Conservation (phyloP, 352 stramenopile genomes). For the Aphanomyces stellatus region DNA sequence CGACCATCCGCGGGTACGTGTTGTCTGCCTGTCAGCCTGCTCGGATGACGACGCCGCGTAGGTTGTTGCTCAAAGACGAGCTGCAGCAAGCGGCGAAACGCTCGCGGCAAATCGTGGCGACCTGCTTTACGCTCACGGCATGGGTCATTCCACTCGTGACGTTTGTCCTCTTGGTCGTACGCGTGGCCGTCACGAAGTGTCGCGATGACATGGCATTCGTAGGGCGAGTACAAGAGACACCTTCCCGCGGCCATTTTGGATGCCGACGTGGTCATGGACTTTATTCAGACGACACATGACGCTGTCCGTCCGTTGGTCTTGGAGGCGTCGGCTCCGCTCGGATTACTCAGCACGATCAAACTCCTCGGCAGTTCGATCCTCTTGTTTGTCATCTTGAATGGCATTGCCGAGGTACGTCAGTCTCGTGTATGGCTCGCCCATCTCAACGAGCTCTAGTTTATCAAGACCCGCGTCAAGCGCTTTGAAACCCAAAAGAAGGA, state of each 20-base stretch:
- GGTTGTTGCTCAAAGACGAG: slow-evolving; percentile 31
- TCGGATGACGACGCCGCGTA: not conserved
- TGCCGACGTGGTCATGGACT: slow-evolving; percentile 34
- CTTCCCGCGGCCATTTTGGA: slow-evolving; percentile 28
- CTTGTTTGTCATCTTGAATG: slow-evolving; percentile 34
- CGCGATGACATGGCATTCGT: not conserved
- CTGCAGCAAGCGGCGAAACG: slow-evolving; percentile 34
- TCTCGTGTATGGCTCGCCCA: not conserved
- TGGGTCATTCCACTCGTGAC: slow-evolving; percentile 37
- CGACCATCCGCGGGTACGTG: slow-evolving; percentile 23
- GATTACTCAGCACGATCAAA: slow-evolving; percentile 29
- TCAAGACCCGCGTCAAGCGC: slow-evolving; percentile 28
- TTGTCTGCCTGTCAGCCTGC: too few species aligned
- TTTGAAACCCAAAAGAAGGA: slow-evolving; percentile 31
- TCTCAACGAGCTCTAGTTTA: slow-evolving; percentile 28
- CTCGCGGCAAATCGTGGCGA: slow-evolving; percentile 34
- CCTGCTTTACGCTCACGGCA: slow-evolving; percentile 34
- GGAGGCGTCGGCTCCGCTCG: slow-evolving; percentile 9
- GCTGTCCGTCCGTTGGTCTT: slow-evolving; percentile 34
- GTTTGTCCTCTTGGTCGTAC: slow-evolving; percentile 36
- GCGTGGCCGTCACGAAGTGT: too few species aligned
- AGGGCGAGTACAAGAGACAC: slow-evolving; percentile 36
- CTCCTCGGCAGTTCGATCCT: slow-evolving; percentile 32
- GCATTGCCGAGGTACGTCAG: slow-evolving; percentile 29
- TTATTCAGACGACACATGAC: slow-evolving; percentile 28